Base-by-base conservation (phyloP, 23 red algal genomes). In the Agarophyton chilense region DNA sequence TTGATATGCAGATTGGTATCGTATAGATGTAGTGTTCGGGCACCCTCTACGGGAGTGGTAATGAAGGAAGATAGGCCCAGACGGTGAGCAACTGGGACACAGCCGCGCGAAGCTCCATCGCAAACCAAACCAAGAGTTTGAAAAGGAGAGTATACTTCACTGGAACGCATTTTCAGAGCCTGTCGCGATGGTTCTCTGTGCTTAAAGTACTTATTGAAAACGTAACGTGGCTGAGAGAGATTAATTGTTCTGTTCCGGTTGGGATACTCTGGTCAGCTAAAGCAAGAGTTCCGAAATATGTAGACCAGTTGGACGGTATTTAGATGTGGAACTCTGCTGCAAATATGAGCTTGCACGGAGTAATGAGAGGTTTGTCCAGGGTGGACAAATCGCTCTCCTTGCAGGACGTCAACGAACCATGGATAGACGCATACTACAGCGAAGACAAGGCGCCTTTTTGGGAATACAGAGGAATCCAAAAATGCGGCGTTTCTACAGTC, bases 21-120 rank as follows among this genome's bases (percentile, higher is more conserved):
- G 79, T 91, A 98, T 19, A 98, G 43, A 47, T 98, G 95, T 17
- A 98, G 29, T 33, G 77, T 54, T 49, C 86, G 95, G 38, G 82
- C 93, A 14, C 60, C 63, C 18, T 72, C 89, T 25, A 98, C 77
- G 0, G 95, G 83, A 24, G 87, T 82, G 1, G 85, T 91, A 32
- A 98, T 45, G 42, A 98, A 98, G 13, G 78, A 54, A n/a, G 80
- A 86, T 14, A 46, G 25, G 35, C 95, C 95, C 36, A 55, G 91
- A 19, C 82, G 82, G 57, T 93, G 83, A 3, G 79, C 29, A 50
- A 68, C 54, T 24, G 89, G 76, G 10, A 79, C 51, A 39, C 57
- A 58, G 14, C 79, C 58, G 16, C 26, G 55, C 5, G 43, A 47
- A n/a, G 77, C 70, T 14, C 89, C 94, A 65, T 92, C 74, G 33